A percentile compares a stretch with the other conserved stretches of the same genome.
Conservation (phyloP, 345 rosid genomes). For the Adansonia digitata region DNA sequence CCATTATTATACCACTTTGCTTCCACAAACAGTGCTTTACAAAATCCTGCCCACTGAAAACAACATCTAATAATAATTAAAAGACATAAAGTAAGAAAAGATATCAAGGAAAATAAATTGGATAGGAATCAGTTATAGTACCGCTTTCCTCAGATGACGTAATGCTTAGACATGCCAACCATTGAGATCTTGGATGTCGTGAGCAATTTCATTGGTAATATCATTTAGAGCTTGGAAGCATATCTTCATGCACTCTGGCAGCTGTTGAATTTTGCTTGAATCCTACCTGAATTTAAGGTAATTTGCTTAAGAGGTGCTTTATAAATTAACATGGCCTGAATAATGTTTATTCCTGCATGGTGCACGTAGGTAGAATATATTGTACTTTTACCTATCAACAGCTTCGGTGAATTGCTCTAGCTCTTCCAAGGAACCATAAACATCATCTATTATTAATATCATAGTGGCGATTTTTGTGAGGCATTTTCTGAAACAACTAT, state of each 20-base stretch:
- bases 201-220: conserved; percentile 29
- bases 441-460: conserved; percentile 43
- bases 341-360: not conserved
- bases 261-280: conserved; percentile 8
- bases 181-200: conserved; percentile 30
- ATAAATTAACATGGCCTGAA: not conserved
- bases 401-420: conserved; percentile 42
- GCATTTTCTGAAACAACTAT: conserved; percentile 33
- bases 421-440: conserved; percentile 49
- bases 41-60: conserved; percentile 49
- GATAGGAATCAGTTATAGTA: too few relatives aligned
- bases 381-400: conserved; percentile 24
- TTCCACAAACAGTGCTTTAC: conserved; percentile 41
- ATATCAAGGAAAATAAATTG: too few relatives aligned
- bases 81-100: too few relatives aligned
- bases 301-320: not conserved
- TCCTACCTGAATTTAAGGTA: conserved; percentile 35
- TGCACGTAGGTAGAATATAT: not conserved
- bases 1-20: conserved; percentile 41
- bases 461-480: conserved; percentile 38
- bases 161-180: conserved; percentile 18
- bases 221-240: conserved; percentile 35
- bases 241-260: conserved; percentile 45
- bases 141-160: conserved; percentile 35
- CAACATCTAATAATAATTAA: not conserved